These are phyloP conservation scores for Mrakia gelida DNA, from an alignment of 768 basidiomycete genomes.

Conservation along the genomic window DNA sequence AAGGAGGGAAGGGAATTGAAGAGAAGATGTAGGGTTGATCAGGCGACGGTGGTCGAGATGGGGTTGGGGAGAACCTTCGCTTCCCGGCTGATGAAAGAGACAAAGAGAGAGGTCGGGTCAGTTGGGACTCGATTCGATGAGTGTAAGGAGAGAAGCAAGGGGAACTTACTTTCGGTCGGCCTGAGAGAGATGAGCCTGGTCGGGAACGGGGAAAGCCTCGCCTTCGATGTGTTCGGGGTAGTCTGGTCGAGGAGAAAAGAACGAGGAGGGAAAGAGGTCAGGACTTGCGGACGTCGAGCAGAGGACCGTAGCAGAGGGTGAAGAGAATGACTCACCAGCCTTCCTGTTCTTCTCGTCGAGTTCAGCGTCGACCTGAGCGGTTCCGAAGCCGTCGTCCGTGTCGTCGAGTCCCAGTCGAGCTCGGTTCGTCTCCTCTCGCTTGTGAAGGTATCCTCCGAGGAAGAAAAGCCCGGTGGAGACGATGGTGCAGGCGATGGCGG, in stretches of 20 bases:
- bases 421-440: slow-evolving; percentile 16
- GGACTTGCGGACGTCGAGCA: too few species aligned
- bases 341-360: slow-evolving; percentile 5
- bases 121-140: not conserved
- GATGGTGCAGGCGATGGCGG: slow-evolving; percentile 25
- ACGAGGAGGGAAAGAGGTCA: not conserved
- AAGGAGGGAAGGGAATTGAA: too few species aligned
- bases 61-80: not conserved
- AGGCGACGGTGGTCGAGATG: not conserved
- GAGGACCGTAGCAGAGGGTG: too few species aligned
- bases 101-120: not conserved
- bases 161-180: not conserved
- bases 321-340: not conserved
- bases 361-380: not conserved
- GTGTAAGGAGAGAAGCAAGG: not conserved
- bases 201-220: not conserved
- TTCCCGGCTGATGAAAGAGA: not conserved
- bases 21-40: too few species aligned
- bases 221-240: not conserved
- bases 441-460: slow-evolving; percentile 28
- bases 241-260: not conserved
- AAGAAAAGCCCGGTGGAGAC: slow-evolving; percentile 10
- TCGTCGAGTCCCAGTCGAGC: slow-evolving; percentile 7
- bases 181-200: not conserved
- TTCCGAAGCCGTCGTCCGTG: not conserved